Evolutionary conservation across 2,329 filamentous ascomycete species (phyloP), one percentile per base, ranked within the genome.

Genomic region (Monilinia fructigena): DNA sequence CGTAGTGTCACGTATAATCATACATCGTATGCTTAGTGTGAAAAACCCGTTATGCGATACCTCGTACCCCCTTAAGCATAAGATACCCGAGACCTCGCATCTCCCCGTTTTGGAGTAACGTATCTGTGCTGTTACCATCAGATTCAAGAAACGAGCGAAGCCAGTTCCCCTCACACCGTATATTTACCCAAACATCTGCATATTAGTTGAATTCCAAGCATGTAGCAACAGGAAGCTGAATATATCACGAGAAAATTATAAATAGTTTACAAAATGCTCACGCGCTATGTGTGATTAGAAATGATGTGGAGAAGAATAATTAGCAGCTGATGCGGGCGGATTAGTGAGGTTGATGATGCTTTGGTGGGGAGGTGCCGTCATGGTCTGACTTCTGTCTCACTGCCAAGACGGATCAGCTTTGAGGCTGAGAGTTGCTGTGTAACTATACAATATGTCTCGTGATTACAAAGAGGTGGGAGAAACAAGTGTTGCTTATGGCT

Each of bases 371-470:
- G 28, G 35, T 60, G 56, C n/a, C 31, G 47, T 26, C 45, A 61
- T 61, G 45, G n/a, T 61, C 58, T 38, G n/a, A 61, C 47, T 35
- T 61, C 31, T n/a, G n/a, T 48, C 58, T 61, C 23, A 61, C 58
- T 35, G 58, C 58, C 58, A 61, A 61, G 58, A 61, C 45, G 45
- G 45, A 38, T 52, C 31, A 18, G 45, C 14, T 20, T 52, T 61
- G 31, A 50, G 58, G 58, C 58, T 61, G 58, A 50, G 58, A 12
- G 28, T 18, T 61, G 58, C 28, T 23, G 58, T 50, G 18, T n/a
- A 38, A 40, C 28, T 35, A 50, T 61, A 50, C 58, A 45, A 26
- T 40, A 61, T 50, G n/a, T 16, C 20, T 50, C 31, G 45, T 26
- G 28, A 50, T 50, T 40, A 50, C 31, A 18, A 12, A 28, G 2